Base-by-base conservation (phyloP, 2,329 filamentous ascomycete genomes). In the Aspergillus niger region DNA sequence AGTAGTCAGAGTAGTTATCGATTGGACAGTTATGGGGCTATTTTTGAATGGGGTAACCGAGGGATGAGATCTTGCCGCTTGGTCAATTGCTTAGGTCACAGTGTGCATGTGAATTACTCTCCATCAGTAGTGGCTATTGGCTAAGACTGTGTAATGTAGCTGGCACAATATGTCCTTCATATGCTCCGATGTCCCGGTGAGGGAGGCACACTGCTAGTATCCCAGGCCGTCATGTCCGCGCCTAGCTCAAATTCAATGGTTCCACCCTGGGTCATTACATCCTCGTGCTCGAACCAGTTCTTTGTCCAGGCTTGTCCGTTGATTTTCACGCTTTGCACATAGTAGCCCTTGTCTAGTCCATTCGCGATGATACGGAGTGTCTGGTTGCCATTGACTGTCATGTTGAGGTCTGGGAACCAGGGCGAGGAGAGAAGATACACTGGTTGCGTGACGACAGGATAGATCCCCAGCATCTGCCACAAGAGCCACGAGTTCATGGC, bases 281-380 rank as follows among this genome's bases (percentile, higher is more conserved):
- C 81, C 1, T 79, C 76, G 68, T 86, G 83, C 58, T 80, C 76
- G 17, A 86, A 76, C 84, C 84, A 86, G 57, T 83, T 86, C 72
- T 78, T 80, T 0, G 74, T 66, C 84, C 83, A 86, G 0, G 58
- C 2, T 56, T 82, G 59, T 0, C 82, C 83, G 60, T 86, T 86
- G 39, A 86, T 80, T 57, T 73, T 81, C 1, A 86, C 73, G 2
- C 76, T 77, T 65, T 86, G 82, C 5, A 87, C 80, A 61, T 81
- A 87, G 44, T 78, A 81, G 2, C 79, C 79, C 2, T 80, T 69
- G 3, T 75, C 70, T 11, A 84, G 66, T 0, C 80, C 79, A 5
- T 65, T 67, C 0, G 83, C 80, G 0, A 70, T 79, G 38, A 87
- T 84, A 1, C 78, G 75, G 38, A 86, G 65, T 1, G 65, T 71